These are phyloP conservation scores for Phlebiopsis flavidoalba DNA, from an alignment of 768 basidiomycete species.

Conservation along the genomic window DNA sequence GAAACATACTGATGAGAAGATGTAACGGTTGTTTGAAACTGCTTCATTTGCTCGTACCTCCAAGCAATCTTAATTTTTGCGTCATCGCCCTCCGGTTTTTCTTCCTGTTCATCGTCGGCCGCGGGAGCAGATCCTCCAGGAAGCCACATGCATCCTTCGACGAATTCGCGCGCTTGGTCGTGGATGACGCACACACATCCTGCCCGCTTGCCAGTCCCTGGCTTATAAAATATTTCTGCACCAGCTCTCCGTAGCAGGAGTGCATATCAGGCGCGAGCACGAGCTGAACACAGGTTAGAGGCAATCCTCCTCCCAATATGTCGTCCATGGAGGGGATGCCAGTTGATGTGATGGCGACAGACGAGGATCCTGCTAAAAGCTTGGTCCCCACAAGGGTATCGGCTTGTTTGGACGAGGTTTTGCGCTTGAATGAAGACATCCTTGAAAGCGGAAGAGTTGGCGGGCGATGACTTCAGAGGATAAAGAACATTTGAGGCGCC, in stretches of 20 bases:
- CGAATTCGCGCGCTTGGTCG: slow-evolving; percentile 50
- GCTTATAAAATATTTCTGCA: slow-evolving; percentile 85
- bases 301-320: slow-evolving; percentile 87
- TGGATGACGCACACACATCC: slow-evolving; percentile 59
- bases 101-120: slow-evolving; percentile 33
- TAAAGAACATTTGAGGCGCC: background rate
- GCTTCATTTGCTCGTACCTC: slow-evolving; percentile 93
- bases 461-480: background rate
- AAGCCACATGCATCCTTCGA: slow-evolving; percentile 79
- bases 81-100: slow-evolving; percentile 32
- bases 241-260: slow-evolving; percentile 78
- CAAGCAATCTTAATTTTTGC: slow-evolving; percentile 92
- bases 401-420: slow-evolving; percentile 39
- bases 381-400: slow-evolving; percentile 48
- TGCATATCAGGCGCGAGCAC: slow-evolving; percentile 83
- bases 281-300: slow-evolving; percentile 70
- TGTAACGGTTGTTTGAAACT: slow-evolving; percentile 80
- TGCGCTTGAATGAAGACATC: slow-evolving; percentile 85
- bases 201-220: slow-evolving; percentile 80
- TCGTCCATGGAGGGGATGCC: slow-evolving; percentile 95
- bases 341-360: slow-evolving; percentile 65
- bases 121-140: slow-evolving; percentile 28
- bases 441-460: background rate
- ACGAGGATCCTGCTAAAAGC: slow-evolving; percentile 48
- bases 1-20: slow-evolving; percentile 43